These are phyloP conservation scores for Rhododendron vialii DNA, from an alignment of 148 eudicot species.

Conservation along the genomic window DNA sequence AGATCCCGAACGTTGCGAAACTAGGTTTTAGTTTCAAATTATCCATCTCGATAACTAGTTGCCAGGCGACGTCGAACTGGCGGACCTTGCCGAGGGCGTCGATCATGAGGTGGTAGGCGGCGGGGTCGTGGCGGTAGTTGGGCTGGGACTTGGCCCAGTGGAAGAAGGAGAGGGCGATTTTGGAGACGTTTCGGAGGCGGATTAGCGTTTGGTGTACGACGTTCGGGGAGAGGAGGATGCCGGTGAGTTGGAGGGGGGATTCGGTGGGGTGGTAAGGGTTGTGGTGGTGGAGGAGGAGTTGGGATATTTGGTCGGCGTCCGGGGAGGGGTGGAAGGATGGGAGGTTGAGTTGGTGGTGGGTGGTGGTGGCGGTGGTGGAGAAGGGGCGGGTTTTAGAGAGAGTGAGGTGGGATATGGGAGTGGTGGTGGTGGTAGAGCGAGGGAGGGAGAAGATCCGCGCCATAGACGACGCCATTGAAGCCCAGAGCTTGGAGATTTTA, in stretches of 20 bases:
- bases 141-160: constrained; percentile 33
- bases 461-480: not conserved
- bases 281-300: constrained; percentile 68
- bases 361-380: constrained; percentile 9
- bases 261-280: constrained; percentile 94
- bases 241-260: constrained; percentile 78
- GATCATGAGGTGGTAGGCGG: constrained; percentile 46
- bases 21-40: constrained; percentile 34
- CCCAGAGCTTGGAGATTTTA: not conserved
- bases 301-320: constrained; percentile 56
- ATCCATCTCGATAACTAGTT: constrained; percentile 55
- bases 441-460: not conserved
- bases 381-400: constrained; percentile 10
- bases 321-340: constrained; percentile 44
- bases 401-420: not conserved
- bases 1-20: constrained; percentile 45
- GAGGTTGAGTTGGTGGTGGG: constrained; percentile 29
- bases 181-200: constrained; percentile 61
- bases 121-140: constrained; percentile 30
- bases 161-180: constrained; percentile 75
- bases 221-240: constrained; percentile 51
- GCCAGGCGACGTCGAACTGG: constrained; percentile 88
- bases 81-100: constrained; percentile 63
- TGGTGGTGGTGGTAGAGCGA: not conserved
- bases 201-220: constrained; percentile 79